These are phyloP conservation scores for Candida wancherniae DNA, from an alignment of 805 yeast species.

Conservation along the genomic window DNA sequence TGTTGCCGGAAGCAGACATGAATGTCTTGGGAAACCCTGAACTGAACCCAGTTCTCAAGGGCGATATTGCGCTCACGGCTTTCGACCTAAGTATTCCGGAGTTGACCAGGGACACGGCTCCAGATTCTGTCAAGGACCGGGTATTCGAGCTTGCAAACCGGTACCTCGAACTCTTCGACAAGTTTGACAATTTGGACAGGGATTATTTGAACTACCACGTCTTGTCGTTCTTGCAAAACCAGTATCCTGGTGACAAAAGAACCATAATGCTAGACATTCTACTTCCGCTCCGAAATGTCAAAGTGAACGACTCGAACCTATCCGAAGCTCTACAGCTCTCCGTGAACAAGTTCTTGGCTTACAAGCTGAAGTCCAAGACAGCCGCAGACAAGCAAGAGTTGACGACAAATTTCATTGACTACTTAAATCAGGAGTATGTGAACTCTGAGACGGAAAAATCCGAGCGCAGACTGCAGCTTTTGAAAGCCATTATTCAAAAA, in stretches of 20 bases:
- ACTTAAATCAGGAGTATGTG: slow-evolving; percentile 25
- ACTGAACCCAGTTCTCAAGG: slow-evolving; percentile 66
- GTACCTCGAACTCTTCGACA: slow-evolving; percentile 58
- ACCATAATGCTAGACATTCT: slow-evolving; percentile 53
- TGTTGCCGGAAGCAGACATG: slow-evolving; percentile 82
- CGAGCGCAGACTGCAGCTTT: slow-evolving; percentile 27
- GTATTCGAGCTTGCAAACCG: slow-evolving; percentile 34
- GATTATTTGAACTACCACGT: slow-evolving; percentile 63
- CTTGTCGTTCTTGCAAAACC: slow-evolving; percentile 45
- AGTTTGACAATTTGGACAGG: slow-evolving; percentile 66
- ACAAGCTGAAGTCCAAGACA: slow-evolving; percentile 39
- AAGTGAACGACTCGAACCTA: slow-evolving; percentile 38
- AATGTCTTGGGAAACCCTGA: slow-evolving; percentile 83
- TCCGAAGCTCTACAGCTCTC: slow-evolving; percentile 61
- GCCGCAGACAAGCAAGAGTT: slow-evolving; percentile 29
- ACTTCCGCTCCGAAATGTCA: slow-evolving; percentile 57
- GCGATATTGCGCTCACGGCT: slow-evolving; percentile 42
- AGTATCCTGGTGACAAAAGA: slow-evolving; percentile 36
- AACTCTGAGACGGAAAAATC: slow-evolving; percentile 15
- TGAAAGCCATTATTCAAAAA: slow-evolving; percentile 38
- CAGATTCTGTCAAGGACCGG: slow-evolving; percentile 32
- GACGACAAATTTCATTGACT: slow-evolving; percentile 23
- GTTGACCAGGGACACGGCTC: slow-evolving; percentile 23
- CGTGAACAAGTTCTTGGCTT: slow-evolving; percentile 66
- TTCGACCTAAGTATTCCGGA: slow-evolving; percentile 35